Evolutionary conservation across 441 rosid genomes (phyloP).

Genomic region (Jatropha podagrica): DNA sequence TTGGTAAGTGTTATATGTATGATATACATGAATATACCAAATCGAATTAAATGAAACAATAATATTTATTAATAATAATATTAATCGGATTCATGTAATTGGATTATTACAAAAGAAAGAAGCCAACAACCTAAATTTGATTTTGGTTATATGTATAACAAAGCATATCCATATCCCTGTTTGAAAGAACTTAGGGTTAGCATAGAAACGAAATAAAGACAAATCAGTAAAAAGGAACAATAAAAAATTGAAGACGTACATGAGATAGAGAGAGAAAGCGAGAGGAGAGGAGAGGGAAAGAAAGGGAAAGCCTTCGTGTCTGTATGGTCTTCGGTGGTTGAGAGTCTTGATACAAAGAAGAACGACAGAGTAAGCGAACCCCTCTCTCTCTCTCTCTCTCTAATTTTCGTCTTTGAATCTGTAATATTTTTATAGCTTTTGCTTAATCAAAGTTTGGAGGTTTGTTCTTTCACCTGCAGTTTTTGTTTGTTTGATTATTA

Average conservation of each 20-base stretch:
- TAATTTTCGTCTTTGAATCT: neutral
- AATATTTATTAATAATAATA: no score
- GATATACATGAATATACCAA: no score
- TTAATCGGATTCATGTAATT: no score
- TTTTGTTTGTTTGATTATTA: neutral
- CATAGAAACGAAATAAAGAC: neutral
- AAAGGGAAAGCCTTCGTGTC: neutral
- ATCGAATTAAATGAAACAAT: no score
- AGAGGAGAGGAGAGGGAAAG: neutral
- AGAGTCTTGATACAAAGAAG: neutral
- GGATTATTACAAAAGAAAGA: no score
- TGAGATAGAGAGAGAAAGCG: neutral
- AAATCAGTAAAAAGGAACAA: neutral
- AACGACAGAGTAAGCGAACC: neutral
- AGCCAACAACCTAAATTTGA: no score
- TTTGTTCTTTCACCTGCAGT: slow-evolving; percentile 2
- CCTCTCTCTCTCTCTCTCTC: neutral
- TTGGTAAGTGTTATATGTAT: no score
- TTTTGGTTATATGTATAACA: no score
- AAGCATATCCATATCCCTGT: no score
- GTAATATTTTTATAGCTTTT: neutral
- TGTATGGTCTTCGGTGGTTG: neutral
- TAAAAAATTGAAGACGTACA: neutral
- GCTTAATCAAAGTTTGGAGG: neutral
- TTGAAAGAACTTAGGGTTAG: neutral